Evolutionary conservation across 2,329 filamentous ascomycete species (phyloP).

Genomic region (Setomelanomma holmii): DNA sequence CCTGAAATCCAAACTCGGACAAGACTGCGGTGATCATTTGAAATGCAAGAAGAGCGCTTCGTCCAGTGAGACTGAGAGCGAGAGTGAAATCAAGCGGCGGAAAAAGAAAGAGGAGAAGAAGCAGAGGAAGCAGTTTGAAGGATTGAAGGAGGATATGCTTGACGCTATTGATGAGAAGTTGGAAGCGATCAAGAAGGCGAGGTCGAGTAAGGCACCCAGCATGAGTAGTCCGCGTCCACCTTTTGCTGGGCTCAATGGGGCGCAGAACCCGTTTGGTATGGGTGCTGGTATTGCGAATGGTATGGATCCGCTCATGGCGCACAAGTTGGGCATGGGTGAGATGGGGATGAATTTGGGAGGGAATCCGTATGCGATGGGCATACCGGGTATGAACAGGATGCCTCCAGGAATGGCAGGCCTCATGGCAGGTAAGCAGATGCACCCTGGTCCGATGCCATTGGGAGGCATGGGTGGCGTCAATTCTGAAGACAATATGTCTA

Average conservation of each 20-base stretch:
- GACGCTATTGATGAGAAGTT: constrained; percentile 21
- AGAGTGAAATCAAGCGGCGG: constrained; percentile 3
- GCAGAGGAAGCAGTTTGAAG: constrained; percentile 11
- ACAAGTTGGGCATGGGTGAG: constrained; percentile 5
- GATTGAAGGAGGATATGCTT: constrained; percentile 20
- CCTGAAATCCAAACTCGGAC: constrained; percentile 33
- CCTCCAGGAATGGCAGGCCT: constrained; percentile 11
- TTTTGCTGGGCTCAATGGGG: neutral
- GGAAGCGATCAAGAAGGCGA: constrained; percentile 8
- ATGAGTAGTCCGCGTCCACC: neutral
- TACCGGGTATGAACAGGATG: neutral
- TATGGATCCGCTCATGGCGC: constrained; percentile 18
- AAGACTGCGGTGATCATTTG: constrained; percentile 34
- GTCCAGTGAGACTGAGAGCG: constrained; percentile 2
- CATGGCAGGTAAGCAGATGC: constrained; percentile 7
- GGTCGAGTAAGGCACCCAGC: constrained; percentile 3
- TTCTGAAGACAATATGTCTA: constrained; percentile 14
- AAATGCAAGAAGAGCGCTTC: constrained; percentile 12
- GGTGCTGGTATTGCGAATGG: constrained; percentile 1
- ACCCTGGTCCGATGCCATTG: constrained; percentile 3
- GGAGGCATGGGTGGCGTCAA: constrained; percentile 2
- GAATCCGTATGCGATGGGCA: neutral
- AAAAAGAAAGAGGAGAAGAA: constrained; percentile 12
- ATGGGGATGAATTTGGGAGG: neutral
- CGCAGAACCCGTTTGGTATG: neutral